Conservation (phyloP, 306 rosid genomes). For the Lathyrus sativus region DNA sequence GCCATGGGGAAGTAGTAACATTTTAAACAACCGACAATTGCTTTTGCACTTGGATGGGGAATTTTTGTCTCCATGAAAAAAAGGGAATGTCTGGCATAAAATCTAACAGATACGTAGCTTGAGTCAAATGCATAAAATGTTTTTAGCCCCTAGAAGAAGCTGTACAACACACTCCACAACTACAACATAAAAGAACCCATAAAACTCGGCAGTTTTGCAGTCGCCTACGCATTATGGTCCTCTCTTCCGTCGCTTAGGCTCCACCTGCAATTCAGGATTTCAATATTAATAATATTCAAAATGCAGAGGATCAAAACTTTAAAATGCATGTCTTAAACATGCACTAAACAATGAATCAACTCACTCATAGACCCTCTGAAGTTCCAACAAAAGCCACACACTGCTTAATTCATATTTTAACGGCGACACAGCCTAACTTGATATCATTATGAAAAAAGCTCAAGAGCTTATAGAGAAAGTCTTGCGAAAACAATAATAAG, state of each 20-base stretch:
- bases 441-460: too few relatives aligned
- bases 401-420: too few relatives aligned
- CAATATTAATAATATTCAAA: too few relatives aligned
- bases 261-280: conserved; percentile 34
- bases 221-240: conserved; percentile 4
- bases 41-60: conserved; percentile 25
- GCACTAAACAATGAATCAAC: too few relatives aligned
- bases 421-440: too few relatives aligned
- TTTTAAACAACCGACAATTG: background rate
- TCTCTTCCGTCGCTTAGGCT: conserved; percentile 45
- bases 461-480: too few relatives aligned
- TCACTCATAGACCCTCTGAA: too few relatives aligned
- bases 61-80: conserved; percentile 18
- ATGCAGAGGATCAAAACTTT: too few relatives aligned
- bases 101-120: conserved; percentile 37
- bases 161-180: conserved; percentile 41
- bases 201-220: conserved; percentile 24
- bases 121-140: conserved; percentile 39
- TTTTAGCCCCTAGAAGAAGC: conserved; percentile 42
- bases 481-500: too few relatives aligned
- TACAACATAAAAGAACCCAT: background rate
- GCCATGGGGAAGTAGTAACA: background rate
- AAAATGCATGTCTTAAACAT: too few relatives aligned
- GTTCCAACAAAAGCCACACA: too few relatives aligned
- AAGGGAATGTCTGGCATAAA: conserved; percentile 23